These are phyloP conservation scores for Hanseniaspora hatyaiensis DNA, from an alignment of 805 yeast genomes.

Conservation along the genomic window DNA sequence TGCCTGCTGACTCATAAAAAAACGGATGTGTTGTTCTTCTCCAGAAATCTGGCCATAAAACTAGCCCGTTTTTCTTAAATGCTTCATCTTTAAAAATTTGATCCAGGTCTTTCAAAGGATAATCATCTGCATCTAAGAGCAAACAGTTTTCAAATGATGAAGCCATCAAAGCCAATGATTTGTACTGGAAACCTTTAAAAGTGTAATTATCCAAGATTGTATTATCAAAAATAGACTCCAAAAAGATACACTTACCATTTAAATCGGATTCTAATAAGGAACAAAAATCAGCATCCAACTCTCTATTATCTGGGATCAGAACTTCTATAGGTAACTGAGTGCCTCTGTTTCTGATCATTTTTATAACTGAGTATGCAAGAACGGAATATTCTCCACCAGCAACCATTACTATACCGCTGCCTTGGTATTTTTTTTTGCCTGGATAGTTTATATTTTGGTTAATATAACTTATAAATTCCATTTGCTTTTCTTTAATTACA, in stretches of 20 bases:
- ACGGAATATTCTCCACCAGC: constrained; percentile 76
- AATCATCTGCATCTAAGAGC: constrained; percentile 64
- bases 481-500: constrained; percentile 21
- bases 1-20: constrained; percentile 57
- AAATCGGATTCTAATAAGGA: constrained; percentile 39
- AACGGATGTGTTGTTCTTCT: constrained; percentile 66
- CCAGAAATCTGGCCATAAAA: constrained; percentile 85
- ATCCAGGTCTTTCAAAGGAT: constrained; percentile 58
- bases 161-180: constrained; percentile 56
- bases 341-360: constrained; percentile 49
- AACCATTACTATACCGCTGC: constrained; percentile 48
- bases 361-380: constrained; percentile 53
- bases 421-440: constrained; percentile 11
- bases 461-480: constrained; percentile 19
- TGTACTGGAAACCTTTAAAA: constrained; percentile 55
- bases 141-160: constrained; percentile 64
- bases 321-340: constrained; percentile 63
- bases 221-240: constrained; percentile 44
- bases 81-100: constrained; percentile 46
- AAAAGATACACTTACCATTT: constrained; percentile 55
- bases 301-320: constrained; percentile 52
- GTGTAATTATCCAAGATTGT: constrained; percentile 38
- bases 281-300: constrained; percentile 51
- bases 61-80: constrained; percentile 39
- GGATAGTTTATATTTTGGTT: constrained; percentile 19